Percentiles rank a stretch among this genome's conserved stretches.
Conservation (phyloP, 1,139 yeast genomes). For the Magnusiomyces fungicola region DNA sequence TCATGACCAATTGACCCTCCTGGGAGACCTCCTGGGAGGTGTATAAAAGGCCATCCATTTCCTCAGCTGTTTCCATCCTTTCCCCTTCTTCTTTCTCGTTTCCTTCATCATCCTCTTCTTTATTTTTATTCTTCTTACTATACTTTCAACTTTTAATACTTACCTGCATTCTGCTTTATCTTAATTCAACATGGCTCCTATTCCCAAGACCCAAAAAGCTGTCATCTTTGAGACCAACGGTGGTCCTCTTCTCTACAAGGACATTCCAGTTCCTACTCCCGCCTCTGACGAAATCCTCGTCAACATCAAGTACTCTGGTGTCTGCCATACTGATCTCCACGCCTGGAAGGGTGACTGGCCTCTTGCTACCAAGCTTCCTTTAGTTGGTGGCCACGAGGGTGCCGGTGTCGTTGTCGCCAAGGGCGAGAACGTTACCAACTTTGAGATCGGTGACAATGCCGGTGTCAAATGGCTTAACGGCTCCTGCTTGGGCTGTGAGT, state of each 20-base stretch:
- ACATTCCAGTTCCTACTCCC: conserved; percentile 58
- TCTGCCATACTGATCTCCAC: conserved; percentile 61
- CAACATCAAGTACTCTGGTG: conserved; percentile 58
- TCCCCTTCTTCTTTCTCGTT: too few species aligned
- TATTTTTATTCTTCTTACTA: too few species aligned
- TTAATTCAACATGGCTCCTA: too few species aligned
- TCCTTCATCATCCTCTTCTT: too few species aligned
- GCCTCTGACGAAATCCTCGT: conserved; percentile 51
- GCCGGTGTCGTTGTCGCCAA: conserved; percentile 72
- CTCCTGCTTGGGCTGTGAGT: conserved; percentile 67
- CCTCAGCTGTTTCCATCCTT: too few species aligned
- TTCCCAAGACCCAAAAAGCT: conserved; percentile 65
- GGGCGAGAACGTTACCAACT: conserved; percentile 60
- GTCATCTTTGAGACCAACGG: conserved; percentile 62
- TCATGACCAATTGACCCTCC: too few species aligned
- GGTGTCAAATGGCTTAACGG: conserved; percentile 69
- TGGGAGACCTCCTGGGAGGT: too few species aligned
- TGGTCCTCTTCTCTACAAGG: conserved; percentile 56
- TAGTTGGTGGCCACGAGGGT: conserved; percentile 83
- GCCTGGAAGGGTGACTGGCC: conserved; percentile 74
- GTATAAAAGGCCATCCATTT: too few species aligned
- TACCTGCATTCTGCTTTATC: too few species aligned
- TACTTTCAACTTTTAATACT: too few species aligned
- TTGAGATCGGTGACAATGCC: conserved; percentile 69
- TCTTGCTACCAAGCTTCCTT: conserved; percentile 51